Percentiles rank a stretch among this genome's conserved stretches.
phyloP scores from a whole-genome alignment of 768 basidiomycete genomes.

The Mycena galopus region DNA sequence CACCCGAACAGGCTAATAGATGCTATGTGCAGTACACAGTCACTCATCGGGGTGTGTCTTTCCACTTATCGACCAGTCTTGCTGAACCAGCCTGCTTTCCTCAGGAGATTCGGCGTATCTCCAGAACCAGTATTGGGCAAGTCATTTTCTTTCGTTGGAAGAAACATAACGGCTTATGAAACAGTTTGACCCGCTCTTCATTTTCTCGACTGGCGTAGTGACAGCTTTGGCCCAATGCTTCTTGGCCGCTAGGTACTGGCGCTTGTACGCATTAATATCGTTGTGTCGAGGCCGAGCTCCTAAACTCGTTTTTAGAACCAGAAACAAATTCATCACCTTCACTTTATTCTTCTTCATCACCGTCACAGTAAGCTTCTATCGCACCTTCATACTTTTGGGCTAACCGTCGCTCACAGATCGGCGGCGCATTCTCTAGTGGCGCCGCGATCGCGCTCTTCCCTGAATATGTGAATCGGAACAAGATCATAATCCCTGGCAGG shows the following conservation, averaged over 20 bases:
- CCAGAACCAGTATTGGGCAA: constrained; percentile 15
- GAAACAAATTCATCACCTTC: too few species aligned
- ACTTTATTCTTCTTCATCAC: too few species aligned
- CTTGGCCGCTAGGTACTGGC: constrained; percentile 7
- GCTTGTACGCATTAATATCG: not conserved
- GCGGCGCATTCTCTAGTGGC: constrained; percentile 4
- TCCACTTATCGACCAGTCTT: constrained; percentile 5
- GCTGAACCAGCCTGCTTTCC: constrained; percentile 1
- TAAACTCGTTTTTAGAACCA: too few species aligned
- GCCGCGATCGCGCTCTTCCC: constrained; percentile 2
- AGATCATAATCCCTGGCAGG: constrained; percentile 10
- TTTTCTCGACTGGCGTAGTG: not conserved
- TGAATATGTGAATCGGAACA: constrained; percentile 7
- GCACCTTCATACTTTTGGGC: too few species aligned
- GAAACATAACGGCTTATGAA: not conserved
- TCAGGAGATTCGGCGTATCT: constrained; percentile 11
- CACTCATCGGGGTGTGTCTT: constrained; percentile 23
- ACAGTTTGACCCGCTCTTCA: not conserved
- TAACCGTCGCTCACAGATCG: too few species aligned
- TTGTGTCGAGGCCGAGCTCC: too few species aligned
- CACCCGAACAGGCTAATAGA: not conserved
- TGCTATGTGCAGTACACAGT: constrained; percentile 16
- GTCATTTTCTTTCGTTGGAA: constrained; percentile 6
- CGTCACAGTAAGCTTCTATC: too few species aligned
- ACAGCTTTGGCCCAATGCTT: constrained; percentile 3